These are phyloP conservation scores for Bruguiera gymnorhiza DNA, from an alignment of 345 rosid genomes.

Conservation along the genomic window DNA sequence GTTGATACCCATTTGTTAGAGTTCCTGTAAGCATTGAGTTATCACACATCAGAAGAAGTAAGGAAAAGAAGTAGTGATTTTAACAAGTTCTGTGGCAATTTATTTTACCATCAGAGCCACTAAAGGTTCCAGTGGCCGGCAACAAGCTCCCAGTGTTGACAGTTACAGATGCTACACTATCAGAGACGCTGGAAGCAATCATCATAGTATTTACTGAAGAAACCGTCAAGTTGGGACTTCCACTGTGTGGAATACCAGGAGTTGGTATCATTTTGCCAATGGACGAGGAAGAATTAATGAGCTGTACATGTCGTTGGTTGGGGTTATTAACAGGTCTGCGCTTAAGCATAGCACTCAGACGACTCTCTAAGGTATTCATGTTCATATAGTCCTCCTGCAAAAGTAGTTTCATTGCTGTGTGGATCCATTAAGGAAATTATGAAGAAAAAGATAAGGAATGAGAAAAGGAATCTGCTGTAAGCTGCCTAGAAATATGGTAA, in stretches of 20 bases:
- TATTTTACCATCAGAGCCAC: constrained; percentile 45
- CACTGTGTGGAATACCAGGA: constrained; percentile 71
- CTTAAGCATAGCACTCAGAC: constrained; percentile 50
- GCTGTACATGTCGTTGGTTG: constrained; percentile 48
- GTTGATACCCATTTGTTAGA: constrained; percentile 66
- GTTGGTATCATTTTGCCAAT: constrained; percentile 88
- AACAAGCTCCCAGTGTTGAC: constrained; percentile 48
- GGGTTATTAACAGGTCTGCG: constrained; percentile 31
- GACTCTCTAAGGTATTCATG: constrained; percentile 60
- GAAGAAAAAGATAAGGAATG: background rate
- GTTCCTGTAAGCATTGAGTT: constrained; percentile 45
- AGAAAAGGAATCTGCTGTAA: background rate
- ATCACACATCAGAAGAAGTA: constrained; percentile 5
- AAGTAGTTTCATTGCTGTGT: background rate
- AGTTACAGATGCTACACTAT: constrained; percentile 43
- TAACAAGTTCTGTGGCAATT: constrained; percentile 1
- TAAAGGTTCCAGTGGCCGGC: constrained; percentile 48
- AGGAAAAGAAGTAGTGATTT: constrained; percentile 6
- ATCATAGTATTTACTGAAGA: constrained; percentile 59
- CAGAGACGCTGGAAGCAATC: constrained; percentile 46
- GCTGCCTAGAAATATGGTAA: background rate
- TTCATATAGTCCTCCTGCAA: constrained; percentile 82
- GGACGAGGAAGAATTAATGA: constrained; percentile 55
- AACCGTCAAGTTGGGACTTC: constrained; percentile 49
- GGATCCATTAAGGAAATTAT: constrained; percentile 10